Percentiles rank a stretch among this genome's conserved stretches.
Conservation (phyloP, 352 stramenopile species). For the Hyaloperonospora brassicae region DNA sequence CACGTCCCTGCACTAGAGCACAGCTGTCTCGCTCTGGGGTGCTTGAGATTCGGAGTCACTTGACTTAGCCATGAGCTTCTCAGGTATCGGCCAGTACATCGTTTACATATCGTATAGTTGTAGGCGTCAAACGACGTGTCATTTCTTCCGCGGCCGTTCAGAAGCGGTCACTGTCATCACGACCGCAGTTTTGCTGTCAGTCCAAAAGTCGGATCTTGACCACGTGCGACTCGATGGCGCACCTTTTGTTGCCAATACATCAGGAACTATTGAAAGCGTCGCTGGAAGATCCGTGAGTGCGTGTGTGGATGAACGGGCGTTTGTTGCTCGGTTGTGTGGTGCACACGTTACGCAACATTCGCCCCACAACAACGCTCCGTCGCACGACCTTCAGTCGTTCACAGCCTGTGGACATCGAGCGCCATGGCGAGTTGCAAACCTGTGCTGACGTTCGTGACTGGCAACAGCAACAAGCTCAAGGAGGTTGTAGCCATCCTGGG, state of each 20-base stretch:
- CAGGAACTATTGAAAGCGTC: background rate
- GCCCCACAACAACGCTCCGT: conserved; percentile 7
- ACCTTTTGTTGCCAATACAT: too few species aligned
- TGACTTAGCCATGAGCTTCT: conserved; percentile 83
- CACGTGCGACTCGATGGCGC: too few species aligned
- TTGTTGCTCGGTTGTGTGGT: background rate
- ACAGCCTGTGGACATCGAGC: background rate
- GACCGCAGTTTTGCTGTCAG: conserved; percentile 5
- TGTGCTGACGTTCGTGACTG: conserved; percentile 79
- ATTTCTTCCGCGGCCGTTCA: background rate
- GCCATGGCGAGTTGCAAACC: conserved; percentile 28
- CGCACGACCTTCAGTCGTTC: background rate
- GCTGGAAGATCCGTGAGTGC: conserved; percentile 5
- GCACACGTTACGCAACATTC: conserved; percentile 19
- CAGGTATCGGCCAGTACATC: conserved; percentile 61
- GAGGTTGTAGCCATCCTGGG: conserved; percentile 81
- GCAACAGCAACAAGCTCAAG: conserved; percentile 81
- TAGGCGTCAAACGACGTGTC: background rate
- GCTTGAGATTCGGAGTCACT: conserved; percentile 88
- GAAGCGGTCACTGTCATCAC: background rate
- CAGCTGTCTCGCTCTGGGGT: conserved; percentile 85
- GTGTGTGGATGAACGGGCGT: conserved; percentile 18
- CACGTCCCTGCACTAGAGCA: conserved; percentile 86
- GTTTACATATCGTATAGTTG: conserved; percentile 36
- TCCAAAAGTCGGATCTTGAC: too few species aligned